Evolutionary conservation across 192 early-diverging fungal genomes (phyloP).

Genomic region (Geranomyces michiganensis): DNA sequence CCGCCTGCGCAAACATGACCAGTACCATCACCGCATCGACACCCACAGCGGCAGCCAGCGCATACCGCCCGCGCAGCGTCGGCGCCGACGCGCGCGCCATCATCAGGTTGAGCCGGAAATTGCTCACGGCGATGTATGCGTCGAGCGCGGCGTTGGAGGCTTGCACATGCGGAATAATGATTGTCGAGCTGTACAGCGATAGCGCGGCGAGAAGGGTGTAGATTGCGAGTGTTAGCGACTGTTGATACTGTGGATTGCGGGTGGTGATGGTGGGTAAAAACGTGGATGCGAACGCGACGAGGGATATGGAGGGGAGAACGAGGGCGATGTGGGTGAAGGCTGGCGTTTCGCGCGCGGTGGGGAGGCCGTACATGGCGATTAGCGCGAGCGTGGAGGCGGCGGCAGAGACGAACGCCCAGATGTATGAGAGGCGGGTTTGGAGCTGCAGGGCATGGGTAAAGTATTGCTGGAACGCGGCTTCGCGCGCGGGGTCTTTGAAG

Average conservation of each 20-base stretch:
- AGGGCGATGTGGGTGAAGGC: neutral
- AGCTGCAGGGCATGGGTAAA: neutral
- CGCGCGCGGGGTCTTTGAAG: neutral
- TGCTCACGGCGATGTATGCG: neutral
- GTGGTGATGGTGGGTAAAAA: no score
- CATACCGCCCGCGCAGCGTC: neutral
- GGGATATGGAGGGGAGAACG: neutral
- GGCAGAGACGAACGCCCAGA: neutral
- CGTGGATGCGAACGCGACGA: no score
- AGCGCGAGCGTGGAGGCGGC: neutral
- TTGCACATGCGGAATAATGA: neutral
- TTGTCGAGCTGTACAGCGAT: neutral
- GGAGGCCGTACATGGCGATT: neutral
- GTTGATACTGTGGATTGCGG: neutral
- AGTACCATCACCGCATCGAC: neutral
- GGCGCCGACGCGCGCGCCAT: slow-evolving; percentile 3
- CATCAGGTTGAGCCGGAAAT: neutral
- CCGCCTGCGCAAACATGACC: neutral
- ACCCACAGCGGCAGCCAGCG: neutral
- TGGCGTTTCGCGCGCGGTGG: no score
- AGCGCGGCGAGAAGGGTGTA: neutral
- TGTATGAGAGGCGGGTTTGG: neutral
- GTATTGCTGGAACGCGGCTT: neutral
- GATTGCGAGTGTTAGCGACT: neutral
- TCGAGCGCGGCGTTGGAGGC: neutral